Conservation (phyloP, 2,329 filamentous ascomycete species). For the Fusarium nisikadoi region DNA sequence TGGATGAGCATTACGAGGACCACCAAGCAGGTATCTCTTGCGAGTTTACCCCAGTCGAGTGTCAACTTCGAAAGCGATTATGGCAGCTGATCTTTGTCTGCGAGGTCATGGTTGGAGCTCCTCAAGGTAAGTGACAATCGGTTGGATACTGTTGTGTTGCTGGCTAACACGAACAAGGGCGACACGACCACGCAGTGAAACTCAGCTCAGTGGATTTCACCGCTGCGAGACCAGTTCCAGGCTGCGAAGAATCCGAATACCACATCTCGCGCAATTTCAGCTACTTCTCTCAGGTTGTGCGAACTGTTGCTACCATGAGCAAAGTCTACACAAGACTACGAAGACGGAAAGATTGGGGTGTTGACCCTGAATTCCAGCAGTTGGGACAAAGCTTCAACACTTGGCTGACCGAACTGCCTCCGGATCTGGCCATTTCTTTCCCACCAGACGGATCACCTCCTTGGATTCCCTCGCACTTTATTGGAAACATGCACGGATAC, state of each 20-base stretch:
- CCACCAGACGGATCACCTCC: conserved; percentile 82
- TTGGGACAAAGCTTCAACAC: conserved; percentile 80
- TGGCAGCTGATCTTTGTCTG: conserved; percentile 91
- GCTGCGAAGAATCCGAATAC: conserved; percentile 79
- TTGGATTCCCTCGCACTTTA: conserved; percentile 86
- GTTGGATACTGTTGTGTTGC: neutral
- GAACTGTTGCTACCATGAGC: conserved; percentile 82
- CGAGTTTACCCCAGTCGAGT: conserved; percentile 76
- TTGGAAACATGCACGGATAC: conserved; percentile 90
- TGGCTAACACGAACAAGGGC: conserved; percentile 62
- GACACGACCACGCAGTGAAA: conserved; percentile 80
- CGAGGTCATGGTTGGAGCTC: conserved; percentile 92
- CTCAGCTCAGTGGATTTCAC: conserved; percentile 80
- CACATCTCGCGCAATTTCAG: conserved; percentile 85
- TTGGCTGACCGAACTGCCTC: conserved; percentile 81
- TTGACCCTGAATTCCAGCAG: conserved; percentile 83
- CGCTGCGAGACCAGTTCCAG: conserved; percentile 70
- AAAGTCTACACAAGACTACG: conserved; percentile 78
- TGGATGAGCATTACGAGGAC: conserved; percentile 85
- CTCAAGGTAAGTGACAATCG: conserved; percentile 71
- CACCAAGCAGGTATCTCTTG: conserved; percentile 80
- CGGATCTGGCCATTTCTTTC: conserved; percentile 81
- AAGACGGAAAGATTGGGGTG: conserved; percentile 84
- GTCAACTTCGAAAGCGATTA: conserved; percentile 83
- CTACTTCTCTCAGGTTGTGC: conserved; percentile 80